These are phyloP conservation scores for Linnemannia elongata DNA, from an alignment of 192 early-diverging fungal species.

Conservation along the genomic window DNA sequence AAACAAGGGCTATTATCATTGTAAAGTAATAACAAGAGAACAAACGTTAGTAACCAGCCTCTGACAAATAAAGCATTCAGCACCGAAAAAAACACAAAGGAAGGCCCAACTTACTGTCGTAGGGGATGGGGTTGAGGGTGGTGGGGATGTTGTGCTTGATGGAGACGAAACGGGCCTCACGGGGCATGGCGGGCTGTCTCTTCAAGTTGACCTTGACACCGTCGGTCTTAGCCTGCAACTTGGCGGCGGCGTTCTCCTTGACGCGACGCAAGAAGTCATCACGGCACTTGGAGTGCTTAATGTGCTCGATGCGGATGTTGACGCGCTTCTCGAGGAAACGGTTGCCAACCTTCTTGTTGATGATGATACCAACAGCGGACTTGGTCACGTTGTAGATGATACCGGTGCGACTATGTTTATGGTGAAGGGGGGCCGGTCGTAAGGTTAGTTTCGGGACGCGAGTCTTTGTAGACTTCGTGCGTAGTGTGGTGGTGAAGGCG, in stretches of 20 bases:
- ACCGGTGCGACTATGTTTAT: slow-evolving; percentile 84
- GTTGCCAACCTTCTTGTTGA: slow-evolving; percentile 99
- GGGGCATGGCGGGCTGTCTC: slow-evolving; percentile 92
- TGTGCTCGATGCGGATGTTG: slow-evolving; percentile 98
- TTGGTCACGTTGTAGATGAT: slow-evolving; percentile 99
- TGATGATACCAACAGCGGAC: slow-evolving; percentile 97
- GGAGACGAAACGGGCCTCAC: slow-evolving; percentile 89
- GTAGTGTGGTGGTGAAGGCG: too few species aligned
- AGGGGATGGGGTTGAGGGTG: slow-evolving; percentile 96
- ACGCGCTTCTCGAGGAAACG: slow-evolving; percentile 99
- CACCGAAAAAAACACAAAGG: not conserved
- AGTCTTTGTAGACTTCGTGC: too few species aligned
- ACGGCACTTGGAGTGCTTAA: slow-evolving; percentile 99
- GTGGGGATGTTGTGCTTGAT: slow-evolving; percentile 90
- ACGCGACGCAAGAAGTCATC: slow-evolving; percentile 97
- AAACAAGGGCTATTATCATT: too few species aligned
- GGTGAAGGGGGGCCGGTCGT: not conserved
- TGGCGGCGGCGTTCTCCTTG: slow-evolving; percentile 91
- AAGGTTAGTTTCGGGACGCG: not conserved
- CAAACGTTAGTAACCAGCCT: not conserved
- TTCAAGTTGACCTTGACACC: slow-evolving; percentile 87
- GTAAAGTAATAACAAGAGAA: too few species aligned
- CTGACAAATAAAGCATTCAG: not conserved
- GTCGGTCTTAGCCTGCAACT: slow-evolving; percentile 86
- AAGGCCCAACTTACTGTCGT: slow-evolving; percentile 72